Evolutionary conservation across 352 stramenopile genomes (phyloP), one percentile per base, ranked within the genome.

Genomic region (Phytophthora sansomeana): DNA sequence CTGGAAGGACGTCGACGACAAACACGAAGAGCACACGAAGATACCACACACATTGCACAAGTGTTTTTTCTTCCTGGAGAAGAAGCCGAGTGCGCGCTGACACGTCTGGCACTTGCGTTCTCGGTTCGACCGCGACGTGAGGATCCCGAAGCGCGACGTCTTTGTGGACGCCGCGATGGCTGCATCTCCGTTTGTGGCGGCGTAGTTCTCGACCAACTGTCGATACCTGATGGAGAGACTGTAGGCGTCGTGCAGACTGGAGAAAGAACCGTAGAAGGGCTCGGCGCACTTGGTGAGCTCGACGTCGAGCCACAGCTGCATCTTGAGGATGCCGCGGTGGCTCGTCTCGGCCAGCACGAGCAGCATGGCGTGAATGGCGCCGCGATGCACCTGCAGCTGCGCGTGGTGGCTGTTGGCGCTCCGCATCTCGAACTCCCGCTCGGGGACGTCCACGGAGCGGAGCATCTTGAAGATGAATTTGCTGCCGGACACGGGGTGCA

Each of bases 251-350:
- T 90, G 81, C 3, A 90, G 69, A 29, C 81, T 78, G 1, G 83
- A 86, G 49, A 92, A 85, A 0, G 77, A 77, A 14, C 79, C 79
- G 60, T 83, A 81, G 44, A 85, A 88, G 9, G 75, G 74, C 19
- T 86, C 76, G 6, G 58, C 63, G 35, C 72, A 80, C 53, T 82
- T 80, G 17, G 80, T 86, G 7, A 89, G 62, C 48, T 92, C 78
- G 3, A 83, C 72, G 49, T 92, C 83, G 24, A 92, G 80, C 81
- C 83, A 90, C 21, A 92, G 32, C 43, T 90, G 78, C 81, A 92
- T 89, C 54, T 84, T 83, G 57, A 92, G 63, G 46, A 88, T 68
- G 7, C 76, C 80, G 0, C 75, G 74, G 42, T 80, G 76, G 44
- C 71, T 76, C 5, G 81, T 92, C 64, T 92, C 83, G 0, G 64